These are phyloP conservation scores for Cadophora malorum DNA, from an alignment of 2,329 filamentous ascomycete genomes.

Conservation along the genomic window DNA sequence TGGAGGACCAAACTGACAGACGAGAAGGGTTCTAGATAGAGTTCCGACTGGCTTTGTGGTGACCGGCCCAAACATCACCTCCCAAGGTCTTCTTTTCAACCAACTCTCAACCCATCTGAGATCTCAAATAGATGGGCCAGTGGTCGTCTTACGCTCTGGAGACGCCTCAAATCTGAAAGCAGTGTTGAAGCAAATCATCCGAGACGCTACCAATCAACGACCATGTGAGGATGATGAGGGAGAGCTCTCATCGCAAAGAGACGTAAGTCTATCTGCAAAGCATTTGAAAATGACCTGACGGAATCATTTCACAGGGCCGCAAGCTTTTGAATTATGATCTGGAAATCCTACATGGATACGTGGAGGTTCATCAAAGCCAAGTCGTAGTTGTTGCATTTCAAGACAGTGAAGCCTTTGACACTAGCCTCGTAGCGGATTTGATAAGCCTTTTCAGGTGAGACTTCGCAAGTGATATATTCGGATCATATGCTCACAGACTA, in stretches of 20 bases:
- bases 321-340: constrained; percentile 81
- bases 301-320: constrained; percentile 54
- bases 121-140: constrained; percentile 55
- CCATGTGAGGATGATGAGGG: constrained; percentile 58
- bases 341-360: constrained; percentile 69
- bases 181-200: constrained; percentile 74
- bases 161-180: constrained; percentile 79
- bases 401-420: constrained; percentile 84
- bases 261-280: constrained; percentile 49
- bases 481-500: constrained; percentile 34
- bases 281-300: constrained; percentile 1
- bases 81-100: constrained; percentile 75
- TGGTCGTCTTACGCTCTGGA: constrained; percentile 71
- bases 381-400: constrained; percentile 77
- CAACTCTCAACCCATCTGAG: constrained; percentile 68
- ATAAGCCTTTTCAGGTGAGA: constrained; percentile 71
- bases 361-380: constrained; percentile 57
- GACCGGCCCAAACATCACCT: constrained; percentile 79
- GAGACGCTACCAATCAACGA: constrained; percentile 62
- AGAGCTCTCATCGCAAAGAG: constrained; percentile 52
- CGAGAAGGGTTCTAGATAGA: constrained; percentile 30
- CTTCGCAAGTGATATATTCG: background rate
- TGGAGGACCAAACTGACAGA: constrained; percentile 16
- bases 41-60: constrained; percentile 74
- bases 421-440: constrained; percentile 72